Base-by-base conservation (phyloP, 1,139 yeast genomes). In the Candida tetrigidarum region DNA sequence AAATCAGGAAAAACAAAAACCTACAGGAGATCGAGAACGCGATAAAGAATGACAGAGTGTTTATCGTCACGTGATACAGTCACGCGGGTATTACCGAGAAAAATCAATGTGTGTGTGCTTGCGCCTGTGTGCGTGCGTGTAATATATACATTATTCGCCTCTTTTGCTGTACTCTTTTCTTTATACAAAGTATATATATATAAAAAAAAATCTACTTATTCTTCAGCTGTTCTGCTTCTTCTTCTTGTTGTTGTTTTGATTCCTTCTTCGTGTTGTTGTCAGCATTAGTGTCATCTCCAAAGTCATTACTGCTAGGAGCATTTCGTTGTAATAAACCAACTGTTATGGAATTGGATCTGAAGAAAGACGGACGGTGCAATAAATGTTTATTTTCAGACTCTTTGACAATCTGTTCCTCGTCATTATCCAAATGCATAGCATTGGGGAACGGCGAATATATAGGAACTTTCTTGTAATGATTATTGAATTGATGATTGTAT, bases 401-500 rank as follows among this genome's bases (percentile, higher is more conserved):
- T 46, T 65, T 63, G 5, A 50, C 40, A 14, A 53, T 55, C 20
- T 64, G 60, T 37, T 66, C 70, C 45, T 59, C 63, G 43, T 71
- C 73, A 37, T 62, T 61, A 15, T 69, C 76, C 42, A 64, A 55
- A 53, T 74, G 78, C n/a, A 66, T 56, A 1, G 80, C 70, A 37
- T 62, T 56, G 1, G 79, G 77, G 45, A 72, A 71, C 14, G 77
- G 74, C 7, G 60, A 61, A 36, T 56, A 53, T 3, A 64, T 56
- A 1, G 76, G 76, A 20, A 69, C 75, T 46, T 74, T 76, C 47
- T 67, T 71, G 54, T 76, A 76, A 51, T 78, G 81, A 49, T 77
- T 77, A 45, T 70, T 72, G 56, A 63, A 76, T 42, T 62, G 64
- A 42, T 56, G 54, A 45, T 55, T 46, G 35, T 45, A 50, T 4